Percentiles rank a stretch among this genome's conserved stretches.
Conservation (phyloP, 2,329 filamentous ascomycete species). For the Pezicula radicicola region DNA sequence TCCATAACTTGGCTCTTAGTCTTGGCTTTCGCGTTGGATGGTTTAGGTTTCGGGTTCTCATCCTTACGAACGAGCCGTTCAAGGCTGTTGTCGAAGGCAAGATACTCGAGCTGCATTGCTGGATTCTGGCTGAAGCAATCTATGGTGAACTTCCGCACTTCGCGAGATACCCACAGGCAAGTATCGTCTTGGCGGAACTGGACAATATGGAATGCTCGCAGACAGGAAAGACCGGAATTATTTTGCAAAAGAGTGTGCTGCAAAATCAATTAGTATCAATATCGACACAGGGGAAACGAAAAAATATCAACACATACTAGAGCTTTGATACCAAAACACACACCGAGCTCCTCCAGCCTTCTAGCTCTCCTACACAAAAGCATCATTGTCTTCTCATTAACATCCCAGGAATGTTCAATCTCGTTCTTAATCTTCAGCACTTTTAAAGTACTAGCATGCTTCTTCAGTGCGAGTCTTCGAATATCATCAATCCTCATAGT, state of each 20-base stretch:
- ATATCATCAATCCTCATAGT: conserved; percentile 55
- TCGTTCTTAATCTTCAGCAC: conserved; percentile 61
- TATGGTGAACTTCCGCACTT: conserved; percentile 55
- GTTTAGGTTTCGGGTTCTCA: conserved; percentile 12
- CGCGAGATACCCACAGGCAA: conserved; percentile 52
- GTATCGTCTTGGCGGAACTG: conserved; percentile 53
- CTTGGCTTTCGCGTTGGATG: conserved; percentile 10
- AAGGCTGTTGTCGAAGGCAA: conserved; percentile 49
- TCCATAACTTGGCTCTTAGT: conserved; percentile 17
- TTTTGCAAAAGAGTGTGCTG: conserved; percentile 58
- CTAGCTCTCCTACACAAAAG: conserved; percentile 50
- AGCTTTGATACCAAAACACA: conserved; percentile 49
- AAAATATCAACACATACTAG: conserved; percentile 42
- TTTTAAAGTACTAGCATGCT: conserved; percentile 51
- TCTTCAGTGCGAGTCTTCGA: conserved; percentile 51
- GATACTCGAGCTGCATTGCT: conserved; percentile 53
- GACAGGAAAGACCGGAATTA: conserved; percentile 41
- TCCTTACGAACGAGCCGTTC: conserved; percentile 41
- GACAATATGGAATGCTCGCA: conserved; percentile 54
- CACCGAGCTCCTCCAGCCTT: conserved; percentile 51
- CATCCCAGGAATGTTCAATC: conserved; percentile 50
- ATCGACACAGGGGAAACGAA: not conserved
- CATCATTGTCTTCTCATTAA: conserved; percentile 50
- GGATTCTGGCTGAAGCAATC: conserved; percentile 56
- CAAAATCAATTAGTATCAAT: not conserved